phyloP scores from a whole-genome alignment of 805 yeast species.

The Suhomyces emberorum region DNA sequence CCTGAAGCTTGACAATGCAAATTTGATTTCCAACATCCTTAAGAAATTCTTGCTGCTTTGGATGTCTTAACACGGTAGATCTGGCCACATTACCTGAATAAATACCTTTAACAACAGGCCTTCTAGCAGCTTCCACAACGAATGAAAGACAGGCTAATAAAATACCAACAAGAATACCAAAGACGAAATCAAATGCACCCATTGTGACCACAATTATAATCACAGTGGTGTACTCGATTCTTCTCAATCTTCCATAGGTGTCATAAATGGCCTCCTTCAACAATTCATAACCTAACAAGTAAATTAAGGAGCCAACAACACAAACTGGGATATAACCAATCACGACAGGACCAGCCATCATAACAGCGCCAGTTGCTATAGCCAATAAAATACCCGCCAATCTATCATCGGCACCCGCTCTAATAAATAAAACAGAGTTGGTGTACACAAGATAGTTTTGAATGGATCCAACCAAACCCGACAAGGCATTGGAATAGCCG shows the following conservation, averaged over 20 bases:
- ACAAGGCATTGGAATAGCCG: slow-evolving; percentile 82
- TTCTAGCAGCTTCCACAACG: slow-evolving; percentile 85
- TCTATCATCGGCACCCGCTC: slow-evolving; percentile 92
- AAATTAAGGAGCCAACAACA: slow-evolving; percentile 92
- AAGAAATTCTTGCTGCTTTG: slow-evolving; percentile 81
- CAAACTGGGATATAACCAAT: slow-evolving; percentile 93
- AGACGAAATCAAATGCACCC: slow-evolving; percentile 95
- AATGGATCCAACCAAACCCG: slow-evolving; percentile 83
- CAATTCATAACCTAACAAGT: slow-evolving; percentile 85
- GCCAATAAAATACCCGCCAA: slow-evolving; percentile 90
- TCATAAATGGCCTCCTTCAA: slow-evolving; percentile 83
- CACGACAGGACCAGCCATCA: slow-evolving; percentile 88
- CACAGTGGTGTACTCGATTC: slow-evolving; percentile 81
- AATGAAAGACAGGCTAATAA: slow-evolving; percentile 91
- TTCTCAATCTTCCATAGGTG: slow-evolving; percentile 70
- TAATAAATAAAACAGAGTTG: slow-evolving; percentile 83
- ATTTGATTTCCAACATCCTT: slow-evolving; percentile 87
- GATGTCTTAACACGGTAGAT: slow-evolving; percentile 89
- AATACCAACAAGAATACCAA: slow-evolving; percentile 88
- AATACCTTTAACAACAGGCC: slow-evolving; percentile 75
- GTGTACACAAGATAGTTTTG: slow-evolving; percentile 96
- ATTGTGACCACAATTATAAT: slow-evolving; percentile 83
- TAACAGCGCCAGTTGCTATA: slow-evolving; percentile 69
- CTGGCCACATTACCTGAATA: slow-evolving; percentile 87
- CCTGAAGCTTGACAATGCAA: slow-evolving; percentile 80